Conservation (phyloP, 257 asterid species). For the Misopates orontium region DNA sequence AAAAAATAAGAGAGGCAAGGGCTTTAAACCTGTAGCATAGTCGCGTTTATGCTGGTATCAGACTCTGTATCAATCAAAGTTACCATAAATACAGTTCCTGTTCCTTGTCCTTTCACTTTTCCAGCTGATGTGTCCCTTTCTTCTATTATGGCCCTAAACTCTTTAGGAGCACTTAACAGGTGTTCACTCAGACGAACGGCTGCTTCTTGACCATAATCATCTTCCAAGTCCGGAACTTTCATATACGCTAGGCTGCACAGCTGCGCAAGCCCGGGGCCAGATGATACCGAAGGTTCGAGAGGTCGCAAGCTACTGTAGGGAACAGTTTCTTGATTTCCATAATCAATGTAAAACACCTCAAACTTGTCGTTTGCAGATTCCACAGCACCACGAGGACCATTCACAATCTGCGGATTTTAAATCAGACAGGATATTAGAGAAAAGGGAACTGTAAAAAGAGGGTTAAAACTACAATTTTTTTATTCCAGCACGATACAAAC, state of each 20-base stretch:
- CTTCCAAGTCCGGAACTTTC: constrained; percentile 77
- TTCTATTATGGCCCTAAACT: constrained; percentile 72
- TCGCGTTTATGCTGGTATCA: constrained; percentile 75
- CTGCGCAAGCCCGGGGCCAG: constrained; percentile 90
- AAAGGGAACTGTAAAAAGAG: background rate
- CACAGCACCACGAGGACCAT: constrained; percentile 74
- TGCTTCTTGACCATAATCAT: constrained; percentile 95
- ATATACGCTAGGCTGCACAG: constrained; percentile 81
- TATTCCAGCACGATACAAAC: too few relatives aligned
- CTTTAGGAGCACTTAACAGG: constrained; percentile 60
- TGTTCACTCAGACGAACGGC: constrained; percentile 69
- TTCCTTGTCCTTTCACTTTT: constrained; percentile 93
- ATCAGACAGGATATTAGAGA: background rate
- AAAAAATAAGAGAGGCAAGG: background rate
- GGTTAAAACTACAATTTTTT: too few relatives aligned
- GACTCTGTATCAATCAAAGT: constrained; percentile 67
- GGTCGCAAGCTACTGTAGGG: constrained; percentile 77
- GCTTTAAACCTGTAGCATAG: constrained; percentile 67
- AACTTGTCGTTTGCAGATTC: constrained; percentile 69
- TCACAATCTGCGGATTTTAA: constrained; percentile 64
- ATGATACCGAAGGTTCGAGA: constrained; percentile 67
- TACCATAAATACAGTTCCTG: constrained; percentile 73
- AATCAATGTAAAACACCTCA: constrained; percentile 92
- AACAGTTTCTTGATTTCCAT: constrained; percentile 88
- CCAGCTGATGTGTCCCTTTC: constrained; percentile 87